Evolutionary conservation across 2,329 filamentous ascomycete species (phyloP).

Genomic region (Teratosphaeria epicoccoides): DNA sequence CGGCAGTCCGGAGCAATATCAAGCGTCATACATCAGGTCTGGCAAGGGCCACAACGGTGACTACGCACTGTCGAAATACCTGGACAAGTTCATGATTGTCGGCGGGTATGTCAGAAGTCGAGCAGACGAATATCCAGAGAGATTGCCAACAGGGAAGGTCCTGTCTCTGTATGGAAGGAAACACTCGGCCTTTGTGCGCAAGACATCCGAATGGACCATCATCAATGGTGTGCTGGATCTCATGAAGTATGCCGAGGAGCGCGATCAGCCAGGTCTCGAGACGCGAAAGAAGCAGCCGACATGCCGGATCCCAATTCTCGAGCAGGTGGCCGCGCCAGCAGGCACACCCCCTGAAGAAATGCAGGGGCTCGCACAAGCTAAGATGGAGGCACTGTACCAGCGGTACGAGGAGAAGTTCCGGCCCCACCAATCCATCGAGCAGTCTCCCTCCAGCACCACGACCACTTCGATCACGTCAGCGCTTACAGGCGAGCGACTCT

Average conservation of each 20-base stretch:
- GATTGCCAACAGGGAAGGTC: neutral
- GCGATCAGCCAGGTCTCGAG: slow-evolving; percentile 37
- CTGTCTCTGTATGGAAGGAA: neutral
- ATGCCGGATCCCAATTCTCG: slow-evolving; percentile 33
- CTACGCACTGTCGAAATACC: slow-evolving; percentile 42
- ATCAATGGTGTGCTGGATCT: slow-evolving; percentile 11
- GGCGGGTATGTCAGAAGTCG: slow-evolving; percentile 37
- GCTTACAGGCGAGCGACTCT: slow-evolving; percentile 3
- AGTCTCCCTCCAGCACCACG: slow-evolving; percentile 8
- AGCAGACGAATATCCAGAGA: slow-evolving; percentile 27
- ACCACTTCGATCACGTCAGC: slow-evolving; percentile 7
- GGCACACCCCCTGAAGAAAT: slow-evolving; percentile 31
- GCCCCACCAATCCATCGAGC: slow-evolving; percentile 18
- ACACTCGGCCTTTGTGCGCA: neutral
- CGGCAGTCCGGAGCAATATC: slow-evolving; percentile 21
- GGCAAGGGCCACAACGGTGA: slow-evolving; percentile 26
- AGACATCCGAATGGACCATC: slow-evolving; percentile 3
- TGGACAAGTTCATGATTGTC: slow-evolving; percentile 40
- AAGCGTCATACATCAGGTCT: slow-evolving; percentile 36
- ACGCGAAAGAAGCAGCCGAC: slow-evolving; percentile 4
- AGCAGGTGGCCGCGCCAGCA: slow-evolving; percentile 32
- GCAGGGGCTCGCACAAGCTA: slow-evolving; percentile 33
- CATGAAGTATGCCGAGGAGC: slow-evolving; percentile 1
- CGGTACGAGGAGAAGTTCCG: slow-evolving; percentile 32
- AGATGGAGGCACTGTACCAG: slow-evolving; percentile 34